Evolutionary conservation across 1,284 basidiomycete genomes (phyloP).

Genomic region (Exobasidium rhododendri): DNA sequence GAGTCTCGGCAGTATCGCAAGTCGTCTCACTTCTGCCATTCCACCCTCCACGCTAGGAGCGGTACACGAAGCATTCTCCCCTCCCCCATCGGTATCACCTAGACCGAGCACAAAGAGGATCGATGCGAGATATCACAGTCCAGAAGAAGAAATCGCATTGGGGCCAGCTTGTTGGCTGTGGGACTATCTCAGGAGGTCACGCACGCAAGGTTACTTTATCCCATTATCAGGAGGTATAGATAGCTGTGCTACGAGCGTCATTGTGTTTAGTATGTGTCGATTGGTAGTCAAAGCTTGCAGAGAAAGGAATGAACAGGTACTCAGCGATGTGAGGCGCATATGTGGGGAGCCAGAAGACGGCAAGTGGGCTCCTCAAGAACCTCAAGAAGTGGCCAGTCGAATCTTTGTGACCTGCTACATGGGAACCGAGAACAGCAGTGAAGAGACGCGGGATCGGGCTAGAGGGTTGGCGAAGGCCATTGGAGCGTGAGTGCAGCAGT

Average conservation of each 20-base stretch:
- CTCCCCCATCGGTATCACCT: background rate
- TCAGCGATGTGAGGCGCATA: conserved; percentile 84
- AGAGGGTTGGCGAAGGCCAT: conserved; percentile 82
- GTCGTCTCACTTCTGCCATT: background rate
- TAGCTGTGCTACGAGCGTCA: conserved; percentile 90
- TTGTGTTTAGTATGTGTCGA: conserved; percentile 93
- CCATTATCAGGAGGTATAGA: conserved; percentile 98
- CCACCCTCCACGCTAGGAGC: background rate
- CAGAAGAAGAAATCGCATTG: conserved; percentile 94
- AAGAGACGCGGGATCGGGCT: conserved; percentile 79
- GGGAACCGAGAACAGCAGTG: conserved; percentile 93
- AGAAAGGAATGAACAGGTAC: conserved; percentile 61
- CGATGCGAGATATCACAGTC: conserved; percentile 73
- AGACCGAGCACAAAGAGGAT: conserved; percentile 28
- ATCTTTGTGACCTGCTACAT: conserved; percentile 99
- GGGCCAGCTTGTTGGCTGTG: conserved; percentile 99
- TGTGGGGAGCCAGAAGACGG: conserved; percentile 76
- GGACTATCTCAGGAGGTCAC: conserved; percentile 93
- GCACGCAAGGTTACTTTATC: conserved; percentile 91
- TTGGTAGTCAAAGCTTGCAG: conserved; percentile 73
- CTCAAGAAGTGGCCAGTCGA: conserved; percentile 76
- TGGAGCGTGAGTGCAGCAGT: conserved; percentile 60
- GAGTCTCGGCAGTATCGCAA: background rate
- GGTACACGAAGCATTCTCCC: background rate
- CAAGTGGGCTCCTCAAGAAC: conserved; percentile 75